A percentile compares a stretch with the other conserved stretches of the same genome.
Conservation (phyloP, 2,329 filamentous ascomycete genomes). For the Pochonia chlamydosporia region DNA sequence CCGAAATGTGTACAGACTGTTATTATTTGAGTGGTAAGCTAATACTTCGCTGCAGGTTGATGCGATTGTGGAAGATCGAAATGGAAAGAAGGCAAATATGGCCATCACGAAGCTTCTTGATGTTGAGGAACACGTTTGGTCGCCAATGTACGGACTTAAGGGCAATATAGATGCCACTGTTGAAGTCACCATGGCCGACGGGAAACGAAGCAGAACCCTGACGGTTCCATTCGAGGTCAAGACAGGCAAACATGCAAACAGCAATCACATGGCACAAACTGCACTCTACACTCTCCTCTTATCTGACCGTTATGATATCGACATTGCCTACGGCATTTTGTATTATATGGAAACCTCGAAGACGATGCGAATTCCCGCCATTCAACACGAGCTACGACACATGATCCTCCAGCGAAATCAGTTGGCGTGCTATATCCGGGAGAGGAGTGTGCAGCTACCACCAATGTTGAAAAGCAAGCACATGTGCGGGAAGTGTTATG, state of each 20-base stretch:
- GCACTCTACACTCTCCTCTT: conserved; percentile 88
- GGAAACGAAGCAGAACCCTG: conserved; percentile 58
- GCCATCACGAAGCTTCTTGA: conserved; percentile 91
- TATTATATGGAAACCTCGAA: conserved; percentile 94
- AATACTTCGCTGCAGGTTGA: conserved; percentile 41
- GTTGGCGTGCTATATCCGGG: conserved; percentile 76
- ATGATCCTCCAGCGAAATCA: conserved; percentile 97
- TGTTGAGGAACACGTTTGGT: conserved; percentile 98
- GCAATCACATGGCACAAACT: conserved; percentile 86
- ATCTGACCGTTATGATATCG: conserved; percentile 90
- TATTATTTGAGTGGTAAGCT: not conserved
- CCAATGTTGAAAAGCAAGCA: conserved; percentile 79
- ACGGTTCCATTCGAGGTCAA: conserved; percentile 95
- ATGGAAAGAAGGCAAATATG: conserved; percentile 70
- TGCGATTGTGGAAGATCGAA: conserved; percentile 72
- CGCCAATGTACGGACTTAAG: conserved; percentile 93
- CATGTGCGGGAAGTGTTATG: conserved; percentile 83
- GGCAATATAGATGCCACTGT: conserved; percentile 97
- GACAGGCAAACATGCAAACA: conserved; percentile 78
- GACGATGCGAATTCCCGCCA: conserved; percentile 76
- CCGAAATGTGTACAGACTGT: not conserved
- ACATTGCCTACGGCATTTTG: conserved; percentile 82
- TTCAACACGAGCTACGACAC: conserved; percentile 83
- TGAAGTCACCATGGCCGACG: conserved; percentile 74
- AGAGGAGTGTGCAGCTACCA: conserved; percentile 73